These are phyloP conservation scores for Spathaspora girioi DNA, from an alignment of 805 yeast species.

Conservation along the genomic window DNA sequence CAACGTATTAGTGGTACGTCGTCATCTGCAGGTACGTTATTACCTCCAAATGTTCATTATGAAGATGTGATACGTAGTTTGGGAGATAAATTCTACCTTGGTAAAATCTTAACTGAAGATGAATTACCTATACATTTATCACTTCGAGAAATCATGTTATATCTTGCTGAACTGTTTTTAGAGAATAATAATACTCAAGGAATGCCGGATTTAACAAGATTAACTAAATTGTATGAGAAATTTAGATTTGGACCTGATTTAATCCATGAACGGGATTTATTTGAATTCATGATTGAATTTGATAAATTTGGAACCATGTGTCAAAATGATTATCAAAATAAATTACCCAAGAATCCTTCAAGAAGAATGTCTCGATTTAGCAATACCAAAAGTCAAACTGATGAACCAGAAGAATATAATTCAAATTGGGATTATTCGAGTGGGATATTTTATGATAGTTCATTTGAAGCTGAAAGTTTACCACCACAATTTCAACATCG, in stretches of 20 bases:
- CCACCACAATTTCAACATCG: conserved; percentile 8
- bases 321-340: conserved; percentile 12
- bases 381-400: neutral
- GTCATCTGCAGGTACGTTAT: conserved; percentile 10
- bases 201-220: conserved; percentile 12
- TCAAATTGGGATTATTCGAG: neutral
- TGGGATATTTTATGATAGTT: neutral
- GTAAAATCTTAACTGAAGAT: conserved; percentile 32
- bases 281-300: conserved; percentile 48
- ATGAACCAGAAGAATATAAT: neutral
- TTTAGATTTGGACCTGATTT: conserved; percentile 63
- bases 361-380: conserved; percentile 1
- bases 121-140: conserved; percentile 36
- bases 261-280: conserved; percentile 56
- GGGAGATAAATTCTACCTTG: conserved; percentile 54
- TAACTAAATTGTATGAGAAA: conserved; percentile 57
- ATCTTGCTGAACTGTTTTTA: conserved; percentile 19
- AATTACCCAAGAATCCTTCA: conserved; percentile 4
- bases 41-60: conserved; percentile 30
- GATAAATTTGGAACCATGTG: conserved; percentile 16
- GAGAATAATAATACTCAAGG: conserved; percentile 1
- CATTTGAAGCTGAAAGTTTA: neutral
- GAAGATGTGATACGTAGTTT: conserved; percentile 59
- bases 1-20: conserved; percentile 2
- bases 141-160: conserved; percentile 39